Evolutionary conservation across 768 basidiomycete genomes (phyloP).

Genomic region (Xanthoconium stramineum): DNA sequence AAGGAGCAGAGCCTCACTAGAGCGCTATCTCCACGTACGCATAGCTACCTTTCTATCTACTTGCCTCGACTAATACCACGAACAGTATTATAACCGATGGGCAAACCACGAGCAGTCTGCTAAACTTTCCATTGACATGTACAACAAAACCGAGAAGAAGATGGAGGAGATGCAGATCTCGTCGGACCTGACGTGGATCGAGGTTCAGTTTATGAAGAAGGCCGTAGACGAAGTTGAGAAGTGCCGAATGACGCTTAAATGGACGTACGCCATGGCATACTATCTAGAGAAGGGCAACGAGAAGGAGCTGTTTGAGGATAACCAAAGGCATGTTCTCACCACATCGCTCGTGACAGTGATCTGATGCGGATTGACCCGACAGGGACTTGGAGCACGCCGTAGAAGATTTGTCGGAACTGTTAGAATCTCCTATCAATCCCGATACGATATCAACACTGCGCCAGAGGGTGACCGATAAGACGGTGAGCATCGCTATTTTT

Average conservation of each 20-base stretch:
- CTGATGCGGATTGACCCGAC: background rate
- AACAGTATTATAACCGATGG: constrained; percentile 98
- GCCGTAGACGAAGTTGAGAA: constrained; percentile 90
- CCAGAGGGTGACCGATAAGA: constrained; percentile 95
- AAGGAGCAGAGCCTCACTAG: constrained; percentile 82
- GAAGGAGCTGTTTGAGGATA: constrained; percentile 96
- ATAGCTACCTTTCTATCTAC: background rate
- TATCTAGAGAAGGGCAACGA: constrained; percentile 87
- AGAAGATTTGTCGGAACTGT: constrained; percentile 88
- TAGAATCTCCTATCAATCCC: constrained; percentile 88
- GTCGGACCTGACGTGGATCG: constrained; percentile 93
- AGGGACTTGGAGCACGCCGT: constrained; percentile 95
- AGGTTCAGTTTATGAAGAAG: constrained; percentile 98
- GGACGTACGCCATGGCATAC: constrained; percentile 99
- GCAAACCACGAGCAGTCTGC: constrained; percentile 99
- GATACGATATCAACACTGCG: constrained; percentile 78
- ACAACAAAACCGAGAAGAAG: constrained; percentile 97
- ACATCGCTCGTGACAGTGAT: background rate
- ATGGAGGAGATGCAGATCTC: constrained; percentile 99
- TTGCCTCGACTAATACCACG: background rate
- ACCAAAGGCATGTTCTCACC: constrained; percentile 65
- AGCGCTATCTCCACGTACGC: constrained; percentile 93
- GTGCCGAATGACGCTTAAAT: constrained; percentile 94
- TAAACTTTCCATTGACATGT: constrained; percentile 89
- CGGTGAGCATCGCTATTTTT: constrained; percentile 45